A percentile compares a stretch with the other conserved stretches of the same genome.
Conservation (phyloP, 1,139 yeast species). For the Meyerozyma smithsonii region DNA sequence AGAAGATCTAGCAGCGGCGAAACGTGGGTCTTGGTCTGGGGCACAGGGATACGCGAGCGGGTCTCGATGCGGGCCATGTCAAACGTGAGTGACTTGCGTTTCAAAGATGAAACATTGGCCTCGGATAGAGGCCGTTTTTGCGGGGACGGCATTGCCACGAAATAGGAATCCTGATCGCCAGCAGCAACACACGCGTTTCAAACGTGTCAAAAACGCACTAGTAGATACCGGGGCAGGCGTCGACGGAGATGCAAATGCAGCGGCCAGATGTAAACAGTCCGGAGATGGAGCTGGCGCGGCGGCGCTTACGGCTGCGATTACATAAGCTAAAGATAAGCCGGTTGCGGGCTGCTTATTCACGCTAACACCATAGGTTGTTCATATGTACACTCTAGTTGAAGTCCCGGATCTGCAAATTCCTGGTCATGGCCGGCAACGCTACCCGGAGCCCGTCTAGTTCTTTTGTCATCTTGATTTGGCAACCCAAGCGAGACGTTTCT, state of each 20-base stretch:
- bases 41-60: constrained; percentile 6
- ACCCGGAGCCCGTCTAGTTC: constrained; percentile 90
- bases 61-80: constrained; percentile 14
- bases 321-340: too few species aligned
- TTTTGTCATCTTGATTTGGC: constrained; percentile 86
- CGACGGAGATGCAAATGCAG: too few species aligned
- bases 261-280: not conserved
- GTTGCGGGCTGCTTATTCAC: too few species aligned
- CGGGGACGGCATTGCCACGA: not conserved
- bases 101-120: constrained; percentile 1
- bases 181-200: not conserved
- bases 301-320: not conserved
- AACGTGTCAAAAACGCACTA: too few species aligned
- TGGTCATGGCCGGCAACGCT: constrained; percentile 97
- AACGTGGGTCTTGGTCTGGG: constrained; percentile 8
- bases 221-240: too few species aligned
- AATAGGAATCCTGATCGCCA: too few species aligned
- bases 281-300: not conserved
- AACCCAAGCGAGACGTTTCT: constrained; percentile 92
- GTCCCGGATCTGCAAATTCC: constrained; percentile 80
- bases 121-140: not conserved
- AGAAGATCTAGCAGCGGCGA: constrained; percentile 6
- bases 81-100: constrained; percentile 14
- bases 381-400: constrained; percentile 31
- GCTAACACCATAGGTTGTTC: not conserved